phyloP scores from a whole-genome alignment of 768 basidiomycete species.

The Hortiboletus flavorubellus region DNA sequence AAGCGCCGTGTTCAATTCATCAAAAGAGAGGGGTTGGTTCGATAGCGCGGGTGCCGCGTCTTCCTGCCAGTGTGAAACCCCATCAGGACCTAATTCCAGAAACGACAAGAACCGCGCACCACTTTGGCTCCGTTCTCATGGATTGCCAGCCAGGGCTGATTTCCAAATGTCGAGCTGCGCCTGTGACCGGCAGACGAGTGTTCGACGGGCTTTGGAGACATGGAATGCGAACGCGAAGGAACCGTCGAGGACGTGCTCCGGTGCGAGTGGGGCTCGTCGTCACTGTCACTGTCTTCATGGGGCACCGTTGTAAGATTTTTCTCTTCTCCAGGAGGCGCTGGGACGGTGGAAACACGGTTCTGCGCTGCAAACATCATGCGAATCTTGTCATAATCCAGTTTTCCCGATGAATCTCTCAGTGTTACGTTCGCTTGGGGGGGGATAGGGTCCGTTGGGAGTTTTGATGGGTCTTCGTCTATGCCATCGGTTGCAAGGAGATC shows the following conservation, averaged over 20 bases:
- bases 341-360: not conserved
- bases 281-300: constrained; percentile 14
- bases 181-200: constrained; percentile 9
- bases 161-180: constrained; percentile 26
- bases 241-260: constrained; percentile 5
- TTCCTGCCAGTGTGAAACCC: constrained; percentile 8
- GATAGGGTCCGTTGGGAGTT: not conserved
- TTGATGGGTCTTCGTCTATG: constrained; percentile 8
- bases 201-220: constrained; percentile 12
- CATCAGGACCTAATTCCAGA: constrained; percentile 5
- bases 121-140: constrained; percentile 11
- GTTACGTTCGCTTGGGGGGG: constrained; percentile 2
- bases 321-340: not conserved
- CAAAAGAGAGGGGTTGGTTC: constrained; percentile 21
- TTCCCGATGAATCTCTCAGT: constrained; percentile 29
- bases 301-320: not conserved
- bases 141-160: constrained; percentile 12
- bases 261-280: constrained; percentile 14
- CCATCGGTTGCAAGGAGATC: constrained; percentile 32
- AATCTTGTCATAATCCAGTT: constrained; percentile 31
- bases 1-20: constrained; percentile 25
- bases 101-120: not conserved
- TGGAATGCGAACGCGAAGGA: constrained; percentile 13
- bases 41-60: not conserved
- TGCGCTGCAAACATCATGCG: constrained; percentile 26